phyloP scores from a whole-genome alignment of 1,139 yeast species.

The Pichia sp. region DNA sequence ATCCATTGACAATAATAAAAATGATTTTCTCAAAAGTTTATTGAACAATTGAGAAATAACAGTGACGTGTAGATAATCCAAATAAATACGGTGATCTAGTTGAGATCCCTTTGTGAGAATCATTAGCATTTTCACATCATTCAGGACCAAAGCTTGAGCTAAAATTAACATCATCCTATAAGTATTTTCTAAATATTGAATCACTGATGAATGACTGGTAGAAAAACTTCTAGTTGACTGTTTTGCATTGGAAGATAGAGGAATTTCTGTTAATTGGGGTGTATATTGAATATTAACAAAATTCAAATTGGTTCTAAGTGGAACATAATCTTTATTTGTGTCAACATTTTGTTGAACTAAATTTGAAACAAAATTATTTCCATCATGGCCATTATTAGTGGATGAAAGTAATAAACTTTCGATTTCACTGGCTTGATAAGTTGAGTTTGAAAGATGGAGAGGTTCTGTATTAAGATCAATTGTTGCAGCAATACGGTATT shows the following conservation, averaged over 20 bases:
- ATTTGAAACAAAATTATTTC: background rate
- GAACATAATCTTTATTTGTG: background rate
- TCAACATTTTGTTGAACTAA: background rate
- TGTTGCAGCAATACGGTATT: background rate
- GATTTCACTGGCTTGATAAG: background rate
- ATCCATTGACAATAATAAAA: slow-evolving; percentile 8
- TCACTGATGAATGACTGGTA: background rate
- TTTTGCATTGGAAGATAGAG: background rate
- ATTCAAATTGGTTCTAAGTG: background rate
- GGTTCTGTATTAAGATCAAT: background rate
- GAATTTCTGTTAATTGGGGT: background rate
- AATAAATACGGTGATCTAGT: background rate
- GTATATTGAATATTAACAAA: background rate
- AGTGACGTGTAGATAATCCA: background rate
- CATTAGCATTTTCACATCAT: background rate
- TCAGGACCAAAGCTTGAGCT: background rate
- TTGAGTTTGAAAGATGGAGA: background rate
- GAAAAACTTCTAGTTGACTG: background rate
- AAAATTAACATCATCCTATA: background rate
- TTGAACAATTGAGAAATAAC: slow-evolving; percentile 2
- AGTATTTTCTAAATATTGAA: background rate
- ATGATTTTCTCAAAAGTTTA: slow-evolving; percentile 8
- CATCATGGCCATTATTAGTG: background rate
- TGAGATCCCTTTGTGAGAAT: background rate
- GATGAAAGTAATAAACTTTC: background rate